Conservation (phyloP, 306 rosid species). For the Cyamopsis tetragonoloba region DNA sequence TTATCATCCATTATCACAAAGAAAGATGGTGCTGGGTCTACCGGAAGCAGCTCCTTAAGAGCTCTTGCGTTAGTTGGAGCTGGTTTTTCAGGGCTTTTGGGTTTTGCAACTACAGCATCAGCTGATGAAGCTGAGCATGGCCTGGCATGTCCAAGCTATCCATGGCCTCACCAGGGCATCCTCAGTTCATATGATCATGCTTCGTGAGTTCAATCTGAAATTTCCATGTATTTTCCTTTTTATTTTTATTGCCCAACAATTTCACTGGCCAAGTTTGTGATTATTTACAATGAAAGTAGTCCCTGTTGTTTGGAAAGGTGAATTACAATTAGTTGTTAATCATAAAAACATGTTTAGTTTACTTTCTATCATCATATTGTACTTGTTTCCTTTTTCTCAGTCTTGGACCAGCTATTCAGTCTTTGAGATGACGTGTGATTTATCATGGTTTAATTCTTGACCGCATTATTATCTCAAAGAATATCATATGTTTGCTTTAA, state of each 20-base stretch:
- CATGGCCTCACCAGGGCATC: constrained; percentile 99
- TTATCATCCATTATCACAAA: constrained; percentile 51
- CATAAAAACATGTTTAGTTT: background rate
- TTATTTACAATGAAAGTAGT: background rate
- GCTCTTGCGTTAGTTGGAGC: constrained; percentile 90
- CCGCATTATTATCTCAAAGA: background rate
- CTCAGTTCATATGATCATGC: constrained; percentile 98
- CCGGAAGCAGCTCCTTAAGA: constrained; percentile 62
- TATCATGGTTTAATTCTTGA: background rate
- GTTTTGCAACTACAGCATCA: constrained; percentile 76
- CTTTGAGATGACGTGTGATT: background rate
- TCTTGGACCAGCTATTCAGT: background rate
- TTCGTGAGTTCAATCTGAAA: constrained; percentile 57
- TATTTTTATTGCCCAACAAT: background rate
- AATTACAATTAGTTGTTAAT: background rate
- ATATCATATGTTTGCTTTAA: background rate
- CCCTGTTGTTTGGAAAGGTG: constrained; percentile 3
- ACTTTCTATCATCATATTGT: background rate
- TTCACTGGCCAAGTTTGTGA: background rate
- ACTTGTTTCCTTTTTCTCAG: background rate
- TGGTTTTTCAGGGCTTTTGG: constrained; percentile 68
- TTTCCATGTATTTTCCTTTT: background rate
- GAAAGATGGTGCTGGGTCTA: constrained; percentile 55
- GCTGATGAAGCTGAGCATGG: constrained; percentile 99
- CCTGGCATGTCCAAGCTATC: constrained; percentile 80